Percentiles rank a stretch among this genome's conserved stretches.
Evolutionary conservation across 1,284 basidiomycete species (phyloP).

Genomic region (Ustilago curta): DNA sequence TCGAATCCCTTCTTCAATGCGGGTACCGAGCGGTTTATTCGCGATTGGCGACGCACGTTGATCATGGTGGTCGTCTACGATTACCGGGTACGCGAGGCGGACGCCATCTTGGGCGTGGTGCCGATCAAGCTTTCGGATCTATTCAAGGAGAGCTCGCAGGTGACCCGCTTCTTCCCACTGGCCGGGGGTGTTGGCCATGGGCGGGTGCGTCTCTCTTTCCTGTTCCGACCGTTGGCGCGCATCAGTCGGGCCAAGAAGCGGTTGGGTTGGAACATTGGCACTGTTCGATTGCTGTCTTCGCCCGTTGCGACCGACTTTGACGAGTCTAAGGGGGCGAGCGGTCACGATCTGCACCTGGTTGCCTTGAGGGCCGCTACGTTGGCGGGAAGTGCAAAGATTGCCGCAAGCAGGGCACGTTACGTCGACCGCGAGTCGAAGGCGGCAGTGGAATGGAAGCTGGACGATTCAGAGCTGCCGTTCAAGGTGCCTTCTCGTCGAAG

Average conservation of each 20-base stretch:
- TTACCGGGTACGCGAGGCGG: slow-evolving; percentile 48
- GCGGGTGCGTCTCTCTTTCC: slow-evolving; percentile 39
- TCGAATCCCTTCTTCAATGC: slow-evolving; percentile 72
- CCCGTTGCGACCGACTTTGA: slow-evolving; percentile 46
- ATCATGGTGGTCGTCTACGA: slow-evolving; percentile 71
- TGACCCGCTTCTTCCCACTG: slow-evolving; percentile 56
- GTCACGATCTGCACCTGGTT: slow-evolving; percentile 23
- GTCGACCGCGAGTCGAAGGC: slow-evolving; percentile 13
- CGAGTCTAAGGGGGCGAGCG: slow-evolving; percentile 23
- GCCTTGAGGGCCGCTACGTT: slow-evolving; percentile 38
- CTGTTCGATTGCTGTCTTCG: slow-evolving; percentile 35
- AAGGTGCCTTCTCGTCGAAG: slow-evolving; percentile 47
- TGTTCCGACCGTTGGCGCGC: slow-evolving; percentile 46
- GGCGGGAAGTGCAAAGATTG: slow-evolving; percentile 32
- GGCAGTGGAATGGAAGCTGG: slow-evolving; percentile 39
- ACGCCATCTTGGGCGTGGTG: slow-evolving; percentile 54
- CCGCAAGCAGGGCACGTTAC: slow-evolving; percentile 15
- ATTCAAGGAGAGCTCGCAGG: slow-evolving; percentile 45
- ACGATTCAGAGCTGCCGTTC: slow-evolving; percentile 30
- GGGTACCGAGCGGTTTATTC: slow-evolving; percentile 71
- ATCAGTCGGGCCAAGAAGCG: slow-evolving; percentile 20
- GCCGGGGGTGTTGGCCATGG: slow-evolving; percentile 52
- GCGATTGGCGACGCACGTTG: slow-evolving; percentile 71
- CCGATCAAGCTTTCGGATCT: slow-evolving; percentile 54
- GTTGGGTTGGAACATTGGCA: slow-evolving; percentile 54